A percentile compares a stretch with the other conserved stretches of the same genome.
These are phyloP conservation scores for Penicillium sp. DNA, from an alignment of 2,329 filamentous ascomycete species.

Conservation along the genomic window DNA sequence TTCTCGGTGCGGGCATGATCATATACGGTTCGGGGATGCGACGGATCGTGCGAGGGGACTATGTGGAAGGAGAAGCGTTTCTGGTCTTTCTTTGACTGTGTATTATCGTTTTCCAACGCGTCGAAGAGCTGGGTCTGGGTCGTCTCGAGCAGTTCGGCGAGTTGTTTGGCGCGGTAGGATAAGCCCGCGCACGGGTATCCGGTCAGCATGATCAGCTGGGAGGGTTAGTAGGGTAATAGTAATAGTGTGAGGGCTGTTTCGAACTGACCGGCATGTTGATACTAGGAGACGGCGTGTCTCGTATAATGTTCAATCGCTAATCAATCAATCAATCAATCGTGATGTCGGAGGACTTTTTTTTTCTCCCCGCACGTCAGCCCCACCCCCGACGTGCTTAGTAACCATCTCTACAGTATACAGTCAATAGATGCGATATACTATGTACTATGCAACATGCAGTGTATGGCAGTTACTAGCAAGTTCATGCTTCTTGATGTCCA, in stretches of 20 bases:
- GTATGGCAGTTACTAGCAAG: too few species aligned
- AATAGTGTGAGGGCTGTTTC: not conserved
- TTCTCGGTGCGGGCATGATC: constrained; percentile 58
- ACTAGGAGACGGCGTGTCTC: not conserved
- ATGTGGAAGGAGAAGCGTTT: constrained; percentile 43
- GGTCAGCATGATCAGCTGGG: constrained; percentile 58
- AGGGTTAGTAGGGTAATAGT: not conserved
- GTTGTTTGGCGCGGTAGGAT: constrained; percentile 56
- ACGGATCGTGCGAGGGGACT: constrained; percentile 36
- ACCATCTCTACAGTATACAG: too few species aligned
- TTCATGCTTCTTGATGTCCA: too few species aligned
- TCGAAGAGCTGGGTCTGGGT: constrained; percentile 45
- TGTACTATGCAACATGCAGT: too few species aligned
- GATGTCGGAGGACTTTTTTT: not conserved
- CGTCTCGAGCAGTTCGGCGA: constrained; percentile 49
- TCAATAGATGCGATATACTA: too few species aligned
- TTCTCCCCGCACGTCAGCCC: not conserved
- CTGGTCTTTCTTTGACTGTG: constrained; percentile 22
- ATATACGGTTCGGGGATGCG: constrained; percentile 51
- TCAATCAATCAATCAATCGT: too few species aligned
- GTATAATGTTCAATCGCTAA: not conserved
- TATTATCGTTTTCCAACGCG: constrained; percentile 4
- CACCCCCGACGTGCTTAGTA: not conserved
- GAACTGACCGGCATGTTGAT: constrained; percentile 10
- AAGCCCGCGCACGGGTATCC: constrained; percentile 63